Evolutionary conservation across 345 rosid species (phyloP).

Genomic region (Gossypium mustelinum): DNA sequence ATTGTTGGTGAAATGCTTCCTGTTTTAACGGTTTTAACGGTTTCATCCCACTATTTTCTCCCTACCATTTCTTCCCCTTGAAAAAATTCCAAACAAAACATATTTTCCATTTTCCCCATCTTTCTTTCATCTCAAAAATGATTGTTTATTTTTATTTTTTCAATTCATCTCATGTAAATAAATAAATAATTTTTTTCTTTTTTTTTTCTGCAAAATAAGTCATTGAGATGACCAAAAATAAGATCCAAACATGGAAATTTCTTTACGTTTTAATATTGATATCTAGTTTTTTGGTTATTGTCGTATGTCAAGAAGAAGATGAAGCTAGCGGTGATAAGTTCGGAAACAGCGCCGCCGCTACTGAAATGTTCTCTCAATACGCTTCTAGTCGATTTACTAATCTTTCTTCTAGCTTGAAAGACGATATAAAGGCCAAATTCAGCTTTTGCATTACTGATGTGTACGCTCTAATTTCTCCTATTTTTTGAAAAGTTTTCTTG

Average conservation of each 20-base stretch:
- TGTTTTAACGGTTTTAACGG: not conserved
- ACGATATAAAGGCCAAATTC: constrained; percentile 50
- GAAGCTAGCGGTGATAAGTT: not conserved
- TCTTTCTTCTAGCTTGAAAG: constrained; percentile 51
- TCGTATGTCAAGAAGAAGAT: constrained; percentile 23
- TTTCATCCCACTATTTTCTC: constrained; percentile 50
- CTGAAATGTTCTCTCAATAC: constrained; percentile 38
- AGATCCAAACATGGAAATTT: constrained; percentile 3
- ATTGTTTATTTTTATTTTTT: not conserved
- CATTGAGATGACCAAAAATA: constrained; percentile 40
- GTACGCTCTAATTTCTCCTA: constrained; percentile 32
- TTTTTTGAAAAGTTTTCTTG: not conserved
- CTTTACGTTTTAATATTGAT: constrained; percentile 24
- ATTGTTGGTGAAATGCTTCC: too few relatives aligned
- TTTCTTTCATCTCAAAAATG: not conserved
- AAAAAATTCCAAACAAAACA: constrained; percentile 25
- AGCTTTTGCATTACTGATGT: constrained; percentile 86
- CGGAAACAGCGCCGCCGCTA: constrained; percentile 33
- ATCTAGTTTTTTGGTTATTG: not conserved
- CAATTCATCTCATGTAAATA: not conserved
- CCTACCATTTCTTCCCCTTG: constrained; percentile 55
- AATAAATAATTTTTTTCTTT: not conserved
- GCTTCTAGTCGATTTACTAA: constrained; percentile 46
- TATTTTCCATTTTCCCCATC: not conserved
- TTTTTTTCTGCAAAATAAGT: not conserved